Evolutionary conservation across 495 filamentous ascomycete species (phyloP), one percentile per base, ranked within the genome.

Genomic region (Peziza echinospora): DNA sequence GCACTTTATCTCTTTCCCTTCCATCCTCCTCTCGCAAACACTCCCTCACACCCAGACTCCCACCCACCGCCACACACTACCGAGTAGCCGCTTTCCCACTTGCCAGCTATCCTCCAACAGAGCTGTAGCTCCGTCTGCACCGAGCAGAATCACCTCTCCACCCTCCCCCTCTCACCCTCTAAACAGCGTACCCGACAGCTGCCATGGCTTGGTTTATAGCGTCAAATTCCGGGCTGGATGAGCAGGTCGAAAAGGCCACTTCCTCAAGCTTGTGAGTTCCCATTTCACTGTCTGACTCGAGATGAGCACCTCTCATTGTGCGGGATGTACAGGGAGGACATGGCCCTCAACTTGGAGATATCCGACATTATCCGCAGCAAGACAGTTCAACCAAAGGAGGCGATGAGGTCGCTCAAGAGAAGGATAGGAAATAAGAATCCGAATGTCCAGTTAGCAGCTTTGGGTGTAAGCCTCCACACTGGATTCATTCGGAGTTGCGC

Each of bases 161-260:
- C n/a, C n/a, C n/a, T n/a, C n/a, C n/a, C n/a, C n/a, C n/a, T n/a
- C n/a, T n/a, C n/a, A n/a, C n/a, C n/a, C n/a, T n/a, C n/a, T n/a
- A n/a, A n/a, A n/a, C n/a, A n/a, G n/a, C n/a, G n/a, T n/a, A n/a
- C n/a, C n/a, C n/a, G n/a, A n/a, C n/a, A n/a, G n/a, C n/a, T n/a
- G n/a, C n/a, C n/a, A 92, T 93, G 82, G 71, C 80, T 51, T 75
- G 84, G 57, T 94, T 89, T 82, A 93, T 89, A 67, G 81, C 78
- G 37, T 83, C 80, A 44, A 78, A 78, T 59, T 81, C 75, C 41
- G 82, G 84, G 59, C 73, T 97, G 61, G 91, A 97, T 62, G 84
- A 91, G 62, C 89, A 96, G 68, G 80, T 97, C 53, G 89, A 93
- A 60, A 80, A 78, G 62, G 89, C 89, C 39, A 97, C 89, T 13